A percentile compares a stretch with the other conserved stretches of the same genome.
phyloP scores from a whole-genome alignment of 1,284 basidiomycete species.

The Austroboletus niveus region DNA sequence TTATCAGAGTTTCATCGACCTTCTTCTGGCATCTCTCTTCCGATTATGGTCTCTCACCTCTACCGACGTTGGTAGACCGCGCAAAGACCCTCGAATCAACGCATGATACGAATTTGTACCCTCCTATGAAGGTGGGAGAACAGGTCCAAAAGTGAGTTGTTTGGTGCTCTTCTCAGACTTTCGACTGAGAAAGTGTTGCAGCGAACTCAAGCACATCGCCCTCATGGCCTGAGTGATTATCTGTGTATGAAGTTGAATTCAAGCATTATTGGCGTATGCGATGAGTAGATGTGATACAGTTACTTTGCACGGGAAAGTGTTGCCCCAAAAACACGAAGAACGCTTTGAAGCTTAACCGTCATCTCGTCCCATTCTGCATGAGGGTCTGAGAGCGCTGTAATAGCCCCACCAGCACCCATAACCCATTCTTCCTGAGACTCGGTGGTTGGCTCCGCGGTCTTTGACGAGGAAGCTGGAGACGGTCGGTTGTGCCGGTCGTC shows the following conservation, averaged over 20 bases:
- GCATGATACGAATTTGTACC: conserved; percentile 53
- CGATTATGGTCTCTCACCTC: conserved; percentile 71
- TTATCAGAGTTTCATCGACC: conserved; percentile 89
- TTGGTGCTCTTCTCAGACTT: not conserved
- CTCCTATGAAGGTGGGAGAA: conserved; percentile 81
- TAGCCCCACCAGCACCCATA: conserved; percentile 92
- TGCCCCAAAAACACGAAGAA: conserved; percentile 58
- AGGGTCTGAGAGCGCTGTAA: conserved; percentile 89
- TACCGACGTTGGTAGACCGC: conserved; percentile 52
- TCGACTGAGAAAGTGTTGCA: conserved; percentile 31
- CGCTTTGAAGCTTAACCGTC: conserved; percentile 77
- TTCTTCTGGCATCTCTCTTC: conserved; percentile 94
- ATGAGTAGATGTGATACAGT: not conserved
- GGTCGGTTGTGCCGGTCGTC: conserved; percentile 38
- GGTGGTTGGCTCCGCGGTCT: conserved; percentile 15
- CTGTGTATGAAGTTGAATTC: conserved; percentile 37
- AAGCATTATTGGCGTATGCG: conserved; percentile 6
- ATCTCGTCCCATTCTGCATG: conserved; percentile 95
- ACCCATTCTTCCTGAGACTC: conserved; percentile 56
- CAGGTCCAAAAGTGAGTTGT: conserved; percentile 76
- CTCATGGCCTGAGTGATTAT: conserved; percentile 55
- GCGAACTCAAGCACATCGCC: conserved; percentile 81
- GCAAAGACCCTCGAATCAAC: conserved; percentile 42
- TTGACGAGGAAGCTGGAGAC: conserved; percentile 7
- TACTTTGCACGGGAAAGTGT: conserved; percentile 19